Base-by-base conservation (phyloP, 768 basidiomycete species). In the Agrocybe pediades region DNA sequence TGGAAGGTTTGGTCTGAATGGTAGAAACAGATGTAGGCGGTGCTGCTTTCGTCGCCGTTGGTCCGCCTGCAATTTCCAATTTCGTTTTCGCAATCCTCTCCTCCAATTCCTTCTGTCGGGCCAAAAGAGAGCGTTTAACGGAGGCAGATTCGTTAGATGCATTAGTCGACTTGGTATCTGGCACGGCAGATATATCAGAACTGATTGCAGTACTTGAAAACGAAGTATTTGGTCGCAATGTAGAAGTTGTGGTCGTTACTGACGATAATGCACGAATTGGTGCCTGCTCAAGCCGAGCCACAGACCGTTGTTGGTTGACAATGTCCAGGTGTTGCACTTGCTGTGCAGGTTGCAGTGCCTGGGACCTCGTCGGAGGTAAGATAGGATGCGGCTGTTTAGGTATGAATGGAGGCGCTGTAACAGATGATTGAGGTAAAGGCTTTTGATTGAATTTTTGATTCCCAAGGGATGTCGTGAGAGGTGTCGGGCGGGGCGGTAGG, bases 81-180 rank as follows among this genome's bases (percentile, higher is more conserved):
- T 71, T 74, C 41, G 68, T 71, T 53, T 63, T 62, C 2, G 72
- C 64, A 39, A 79, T 76, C 51, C 68, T 66, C 51, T 76, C 74
- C 58, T 80, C 76, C 24, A 79, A 61, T 29, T 79, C 78, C 65
- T 71, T 78, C 48, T 77, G 74, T 54, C 73, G 66, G 7, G 72
- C 75, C 24, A 74, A 36, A 15, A 78, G 65, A 16, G 72, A 68
- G 11, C 71, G 69, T 55, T 75, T 76, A 20, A 65, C 63, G 49
- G 62, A 72, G 47, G 66, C 74, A n/a, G 75, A 73, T 15, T 65
- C 68, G 41, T 66, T 72, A 2, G 75, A 72, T 11, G 68, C 61
- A 44, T 65, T 73, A 67, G 73, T 69, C 8, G 71, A 69, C 26
- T 68, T 70, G 17, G 74, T 71, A 53, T 75, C 75, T 16, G 73